Base-by-base conservation (phyloP, 1,284 basidiomycete species). In the Polyporus tsugae region DNA sequence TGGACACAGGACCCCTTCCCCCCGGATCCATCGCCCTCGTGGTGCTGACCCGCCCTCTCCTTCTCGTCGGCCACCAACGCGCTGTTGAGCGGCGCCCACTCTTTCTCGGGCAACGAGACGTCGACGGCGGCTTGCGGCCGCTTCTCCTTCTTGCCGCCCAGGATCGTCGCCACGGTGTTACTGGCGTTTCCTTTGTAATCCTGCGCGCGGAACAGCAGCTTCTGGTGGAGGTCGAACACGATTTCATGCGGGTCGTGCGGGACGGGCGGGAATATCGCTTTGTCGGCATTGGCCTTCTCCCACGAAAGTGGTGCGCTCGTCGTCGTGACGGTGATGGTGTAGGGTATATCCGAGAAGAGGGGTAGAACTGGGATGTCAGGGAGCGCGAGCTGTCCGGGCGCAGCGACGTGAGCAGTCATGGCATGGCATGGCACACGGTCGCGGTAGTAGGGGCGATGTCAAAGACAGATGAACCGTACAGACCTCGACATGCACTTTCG, bases 401-500 rank as follows among this genome's bases (percentile, higher is more conserved):
- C 33, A 35, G 4, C n/a, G 0, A 2, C 6, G 17, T 35, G 29
- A 35, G 53, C 53, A 29, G 29, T 29, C 29, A 29, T 29, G 29
- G 2, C 29, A 29, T 29, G 29, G 29, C 29, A 29, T 29, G 29
- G 29, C 29, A 29, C 29, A 29, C 44, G 13, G 25, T 10, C 9
- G 7, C 11, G 10, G 25, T 22, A 7, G 11, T n/a, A 7, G 5
- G 13, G 17, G 6, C 41, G 22, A 15, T 36, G 39, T 6, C 3
- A 6, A 19, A 60, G 22, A 6, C 19, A 5, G 13, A 39, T n/a
- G 9, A 6, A 13, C 49, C n/a, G n/a, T n/a, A 67, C 64, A 33
- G 60, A 75, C 63, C 65, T 73, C 59, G 13, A 69, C 68, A 57
- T 58, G 62, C 25, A 72, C 75, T 11, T 67, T 64, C 9, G 73